These are phyloP conservation scores for Xanthoceras sorbifolium DNA, from an alignment of 345 rosid species.

Conservation along the genomic window DNA sequence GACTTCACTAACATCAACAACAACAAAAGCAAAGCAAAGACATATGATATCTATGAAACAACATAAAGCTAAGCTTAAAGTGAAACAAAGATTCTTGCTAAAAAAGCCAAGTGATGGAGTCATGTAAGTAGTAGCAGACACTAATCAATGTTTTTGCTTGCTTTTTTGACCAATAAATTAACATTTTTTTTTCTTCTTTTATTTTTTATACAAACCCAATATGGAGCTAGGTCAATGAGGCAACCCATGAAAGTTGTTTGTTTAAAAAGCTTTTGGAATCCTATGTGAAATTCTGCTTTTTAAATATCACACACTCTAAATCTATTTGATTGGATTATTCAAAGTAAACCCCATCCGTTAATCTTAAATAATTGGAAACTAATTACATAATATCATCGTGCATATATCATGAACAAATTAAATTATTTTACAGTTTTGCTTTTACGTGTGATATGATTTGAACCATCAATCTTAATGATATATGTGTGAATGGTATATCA, in stretches of 20 bases:
- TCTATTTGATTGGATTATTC: conserved; percentile 17
- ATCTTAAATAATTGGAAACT: background rate
- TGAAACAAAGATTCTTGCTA: conserved; percentile 71
- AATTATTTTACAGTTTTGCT: too few relatives aligned
- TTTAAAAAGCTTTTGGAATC: conserved; percentile 54
- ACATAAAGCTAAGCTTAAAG: conserved; percentile 62
- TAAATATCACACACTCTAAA: background rate
- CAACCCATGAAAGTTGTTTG: conserved; percentile 44
- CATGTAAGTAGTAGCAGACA: conserved; percentile 82
- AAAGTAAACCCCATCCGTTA: conserved; percentile 31
- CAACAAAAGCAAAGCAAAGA: conserved; percentile 62
- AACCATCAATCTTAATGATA: too few relatives aligned
- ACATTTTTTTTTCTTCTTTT: conserved; percentile 8
- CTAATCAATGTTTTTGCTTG: conserved; percentile 56
- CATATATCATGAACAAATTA: background rate
- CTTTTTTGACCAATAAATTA: conserved; percentile 60
- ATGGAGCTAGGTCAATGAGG: conserved; percentile 45
- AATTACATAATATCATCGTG: background rate
- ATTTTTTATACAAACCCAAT: conserved; percentile 30
- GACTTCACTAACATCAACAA: conserved; percentile 69
- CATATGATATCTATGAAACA: conserved; percentile 44
- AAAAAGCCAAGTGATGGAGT: conserved; percentile 81
- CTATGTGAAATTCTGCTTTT: conserved; percentile 44
- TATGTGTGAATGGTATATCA: too few relatives aligned
- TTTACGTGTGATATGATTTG: too few relatives aligned